Percentiles rank a stretch among this genome's conserved stretches.
Conservation (phyloP, 116 monocot genomes). For the Zostera marina region DNA sequence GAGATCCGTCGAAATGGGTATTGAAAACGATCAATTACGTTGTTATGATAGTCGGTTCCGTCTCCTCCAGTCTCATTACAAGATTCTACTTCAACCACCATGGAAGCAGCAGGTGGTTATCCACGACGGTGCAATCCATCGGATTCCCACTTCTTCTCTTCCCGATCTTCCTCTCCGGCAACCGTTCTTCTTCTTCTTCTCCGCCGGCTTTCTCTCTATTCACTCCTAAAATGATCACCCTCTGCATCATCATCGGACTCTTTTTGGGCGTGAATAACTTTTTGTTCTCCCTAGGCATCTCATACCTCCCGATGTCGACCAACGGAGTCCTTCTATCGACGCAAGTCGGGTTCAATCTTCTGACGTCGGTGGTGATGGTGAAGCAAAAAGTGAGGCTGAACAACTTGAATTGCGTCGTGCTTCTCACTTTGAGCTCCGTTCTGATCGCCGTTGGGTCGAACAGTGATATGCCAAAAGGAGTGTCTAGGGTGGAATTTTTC, state of each 20-base stretch:
- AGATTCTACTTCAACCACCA: constrained; percentile 25
- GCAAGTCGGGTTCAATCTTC: constrained; percentile 51
- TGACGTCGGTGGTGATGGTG: constrained; percentile 35
- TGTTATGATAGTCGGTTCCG: constrained; percentile 14
- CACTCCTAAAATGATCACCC: constrained; percentile 11
- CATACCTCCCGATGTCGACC: constrained; percentile 58
- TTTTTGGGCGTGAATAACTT: constrained; percentile 56
- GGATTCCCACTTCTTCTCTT: constrained; percentile 21
- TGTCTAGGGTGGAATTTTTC: constrained; percentile 17
- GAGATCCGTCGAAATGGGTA: neutral
- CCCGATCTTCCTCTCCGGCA: constrained; percentile 15
- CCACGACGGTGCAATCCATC: constrained; percentile 19
- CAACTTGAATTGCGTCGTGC: constrained; percentile 44
- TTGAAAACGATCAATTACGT: constrained; percentile 11
- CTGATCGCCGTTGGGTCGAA: constrained; percentile 19
- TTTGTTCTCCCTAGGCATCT: constrained; percentile 41
- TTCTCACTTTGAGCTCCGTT: constrained; percentile 35
- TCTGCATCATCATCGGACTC: constrained; percentile 25
- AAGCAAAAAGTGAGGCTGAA: constrained; percentile 22
- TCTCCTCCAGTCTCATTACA: constrained; percentile 20
- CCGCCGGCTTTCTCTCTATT: constrained; percentile 20
- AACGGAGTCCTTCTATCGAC: constrained; percentile 53
- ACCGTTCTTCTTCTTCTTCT: constrained; percentile 23
- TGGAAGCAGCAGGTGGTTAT: constrained; percentile 17
- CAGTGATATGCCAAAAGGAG: constrained; percentile 24